A percentile compares a stretch with the other conserved stretches of the same genome.
phyloP scores from a whole-genome alignment of 495 filamentous ascomycete genomes.

The Friedmanniomyces simplex region DNA sequence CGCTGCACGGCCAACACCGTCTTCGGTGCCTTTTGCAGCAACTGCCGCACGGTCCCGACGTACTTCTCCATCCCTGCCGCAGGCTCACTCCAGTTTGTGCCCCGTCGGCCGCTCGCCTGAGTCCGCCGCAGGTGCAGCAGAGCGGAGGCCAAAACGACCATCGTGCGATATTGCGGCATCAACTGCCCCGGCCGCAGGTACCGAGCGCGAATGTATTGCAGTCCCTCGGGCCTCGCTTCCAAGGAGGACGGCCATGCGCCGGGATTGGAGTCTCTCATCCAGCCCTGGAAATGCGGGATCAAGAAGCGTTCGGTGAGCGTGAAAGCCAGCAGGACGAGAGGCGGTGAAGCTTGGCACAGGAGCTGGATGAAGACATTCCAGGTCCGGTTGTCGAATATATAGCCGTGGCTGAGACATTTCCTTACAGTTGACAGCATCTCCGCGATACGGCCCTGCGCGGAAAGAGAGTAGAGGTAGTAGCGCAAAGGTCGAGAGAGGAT shows the following conservation, averaged over 20 bases:
- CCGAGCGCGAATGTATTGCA: conserved; percentile 19
- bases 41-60: conserved; percentile 16
- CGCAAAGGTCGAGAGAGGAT: conserved; percentile 46
- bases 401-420: conserved; percentile 49
- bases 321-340: conserved; percentile 44
- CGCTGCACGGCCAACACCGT: conserved; percentile 42
- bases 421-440: conserved; percentile 42
- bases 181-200: conserved; percentile 37
- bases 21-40: conserved; percentile 33
- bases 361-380: conserved; percentile 52
- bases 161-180: conserved; percentile 38
- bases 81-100: background rate
- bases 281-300: conserved; percentile 66
- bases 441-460: conserved; percentile 35
- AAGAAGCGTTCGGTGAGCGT: conserved; percentile 57
- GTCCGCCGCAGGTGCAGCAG: conserved; percentile 35
- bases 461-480: conserved; percentile 50
- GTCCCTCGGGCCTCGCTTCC: conserved; percentile 29
- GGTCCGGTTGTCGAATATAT: conserved; percentile 49
- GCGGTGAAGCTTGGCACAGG: conserved; percentile 32
- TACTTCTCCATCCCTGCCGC: conserved; percentile 13
- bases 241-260: too few relatives aligned
- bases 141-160: conserved; percentile 44
- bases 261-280: conserved; percentile 39
- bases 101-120: conserved; percentile 21